A percentile compares a stretch with the other conserved stretches of the same genome.
These are phyloP conservation scores for Rhodotorula sp. DNA, from an alignment of 1,284 basidiomycete species.

Conservation along the genomic window DNA sequence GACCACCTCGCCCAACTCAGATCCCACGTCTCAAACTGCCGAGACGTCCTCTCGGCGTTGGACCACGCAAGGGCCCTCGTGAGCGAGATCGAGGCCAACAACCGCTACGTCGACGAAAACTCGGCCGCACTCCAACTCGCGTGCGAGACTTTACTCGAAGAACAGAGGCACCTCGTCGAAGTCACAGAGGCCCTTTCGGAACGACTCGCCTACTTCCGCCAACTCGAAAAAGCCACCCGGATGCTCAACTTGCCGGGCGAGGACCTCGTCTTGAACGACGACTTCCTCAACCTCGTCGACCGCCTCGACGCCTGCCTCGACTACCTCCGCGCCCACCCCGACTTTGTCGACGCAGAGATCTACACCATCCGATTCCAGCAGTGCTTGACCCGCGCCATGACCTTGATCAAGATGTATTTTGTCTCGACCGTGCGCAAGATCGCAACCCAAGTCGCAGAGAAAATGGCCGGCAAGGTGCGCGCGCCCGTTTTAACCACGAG, in stretches of 20 bases:
- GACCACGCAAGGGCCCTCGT: constrained; percentile 70
- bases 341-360: constrained; percentile 84
- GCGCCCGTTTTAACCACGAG: too few relatives aligned
- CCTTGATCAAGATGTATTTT: constrained; percentile 91
- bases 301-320: constrained; percentile 87
- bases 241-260: constrained; percentile 91
- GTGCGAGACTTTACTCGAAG: constrained; percentile 81
- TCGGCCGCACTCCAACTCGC: constrained; percentile 82
- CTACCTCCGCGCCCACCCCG: constrained; percentile 69
- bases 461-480: constrained; percentile 68
- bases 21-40: constrained; percentile 71
- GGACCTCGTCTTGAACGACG: constrained; percentile 78
- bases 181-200: constrained; percentile 73
- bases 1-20: constrained; percentile 73
- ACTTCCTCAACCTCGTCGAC: constrained; percentile 91
- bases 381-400: constrained; percentile 93
- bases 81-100: constrained; percentile 74
- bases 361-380: constrained; percentile 91
- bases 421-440: constrained; percentile 70
- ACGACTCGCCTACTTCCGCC: constrained; percentile 83
- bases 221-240: constrained; percentile 81
- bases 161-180: constrained; percentile 74
- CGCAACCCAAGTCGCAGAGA: constrained; percentile 68
- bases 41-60: constrained; percentile 65
- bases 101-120: constrained; percentile 81